These are phyloP conservation scores for Saccharomycopsis vini DNA, from an alignment of 805 yeast species.

Conservation along the genomic window DNA sequence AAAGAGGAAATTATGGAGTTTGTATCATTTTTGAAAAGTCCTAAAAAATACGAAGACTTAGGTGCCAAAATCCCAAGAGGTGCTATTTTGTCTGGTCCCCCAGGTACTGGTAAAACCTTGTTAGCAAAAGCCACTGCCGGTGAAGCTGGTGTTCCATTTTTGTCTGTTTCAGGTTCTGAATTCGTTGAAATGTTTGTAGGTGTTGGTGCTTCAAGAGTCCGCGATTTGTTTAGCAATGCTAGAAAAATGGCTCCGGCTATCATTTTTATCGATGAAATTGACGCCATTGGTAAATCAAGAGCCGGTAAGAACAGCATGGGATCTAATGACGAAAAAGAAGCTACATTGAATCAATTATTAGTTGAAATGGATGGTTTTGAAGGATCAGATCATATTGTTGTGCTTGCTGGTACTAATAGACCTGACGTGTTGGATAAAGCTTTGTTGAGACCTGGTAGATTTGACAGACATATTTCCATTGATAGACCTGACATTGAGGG, in stretches of 20 bases:
- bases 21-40: slow-evolving; percentile 86
- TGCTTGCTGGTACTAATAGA: slow-evolving; percentile 94
- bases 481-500: slow-evolving; percentile 95
- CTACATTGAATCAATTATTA: slow-evolving; percentile 86
- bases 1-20: slow-evolving; percentile 97
- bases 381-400: slow-evolving; percentile 86
- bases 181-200: slow-evolving; percentile 99
- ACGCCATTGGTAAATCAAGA: slow-evolving; percentile 95
- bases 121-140: slow-evolving; percentile 98
- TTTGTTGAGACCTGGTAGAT: slow-evolving; percentile 92
- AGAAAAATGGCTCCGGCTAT: slow-evolving; percentile 92
- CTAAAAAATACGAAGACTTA: slow-evolving; percentile 77
- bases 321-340: slow-evolving; percentile 94
- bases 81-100: slow-evolving; percentile 95
- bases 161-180: slow-evolving; percentile 93
- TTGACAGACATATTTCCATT: slow-evolving; percentile 84
- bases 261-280: slow-evolving; percentile 96
- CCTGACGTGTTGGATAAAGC: slow-evolving; percentile 92
- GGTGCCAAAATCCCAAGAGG: slow-evolving; percentile 99
- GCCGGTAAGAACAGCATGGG: slow-evolving; percentile 64
- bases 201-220: slow-evolving; percentile 96
- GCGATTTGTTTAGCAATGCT: slow-evolving; percentile 89
- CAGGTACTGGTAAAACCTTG: slow-evolving; percentile 98
- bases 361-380: slow-evolving; percentile 99
- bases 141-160: slow-evolving; percentile 96